These are phyloP conservation scores for Geranomyces michiganensis DNA, from an alignment of 192 early-diverging fungal species.

Conservation along the genomic window DNA sequence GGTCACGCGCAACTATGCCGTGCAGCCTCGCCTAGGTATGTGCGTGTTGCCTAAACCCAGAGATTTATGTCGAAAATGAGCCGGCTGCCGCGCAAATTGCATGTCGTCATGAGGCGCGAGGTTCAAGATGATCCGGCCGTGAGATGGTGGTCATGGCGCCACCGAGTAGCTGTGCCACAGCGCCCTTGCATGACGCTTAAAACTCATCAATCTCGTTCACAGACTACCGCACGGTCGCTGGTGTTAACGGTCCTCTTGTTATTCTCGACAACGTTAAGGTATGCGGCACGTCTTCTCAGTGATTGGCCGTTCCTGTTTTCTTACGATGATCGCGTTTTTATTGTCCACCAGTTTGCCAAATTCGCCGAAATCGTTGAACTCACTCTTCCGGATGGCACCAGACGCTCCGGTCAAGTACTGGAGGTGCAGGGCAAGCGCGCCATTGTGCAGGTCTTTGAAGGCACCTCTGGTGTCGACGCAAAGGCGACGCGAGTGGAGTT, in stretches of 20 bases:
- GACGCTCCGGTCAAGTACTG: constrained; percentile 94
- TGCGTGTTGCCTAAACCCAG: not conserved
- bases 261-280: constrained; percentile 99
- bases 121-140: too few relatives aligned
- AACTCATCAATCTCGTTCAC: not conserved
- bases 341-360: constrained; percentile 76
- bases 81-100: too few relatives aligned
- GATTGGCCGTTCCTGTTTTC: not conserved
- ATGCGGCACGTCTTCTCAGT: not conserved
- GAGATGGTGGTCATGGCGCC: too few relatives aligned
- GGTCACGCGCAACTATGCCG: constrained; percentile 81
- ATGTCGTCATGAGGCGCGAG: too few relatives aligned
- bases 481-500: constrained; percentile 96
- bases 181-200: too few relatives aligned
- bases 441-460: constrained; percentile 98
- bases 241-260: constrained; percentile 97
- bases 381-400: constrained; percentile 94
- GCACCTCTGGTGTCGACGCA: constrained; percentile 85
- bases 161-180: too few relatives aligned
- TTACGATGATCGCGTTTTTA: not conserved
- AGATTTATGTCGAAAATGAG: too few relatives aligned
- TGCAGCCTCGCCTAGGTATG: constrained; percentile 86
- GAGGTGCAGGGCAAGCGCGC: constrained; percentile 97
- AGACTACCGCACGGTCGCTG: constrained; percentile 97
- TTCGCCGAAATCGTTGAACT: constrained; percentile 97